Evolutionary conservation across 2,329 filamentous ascomycete species (phyloP), one percentile per base, ranked within the genome.

Genomic region (Helotiales sp.): DNA sequence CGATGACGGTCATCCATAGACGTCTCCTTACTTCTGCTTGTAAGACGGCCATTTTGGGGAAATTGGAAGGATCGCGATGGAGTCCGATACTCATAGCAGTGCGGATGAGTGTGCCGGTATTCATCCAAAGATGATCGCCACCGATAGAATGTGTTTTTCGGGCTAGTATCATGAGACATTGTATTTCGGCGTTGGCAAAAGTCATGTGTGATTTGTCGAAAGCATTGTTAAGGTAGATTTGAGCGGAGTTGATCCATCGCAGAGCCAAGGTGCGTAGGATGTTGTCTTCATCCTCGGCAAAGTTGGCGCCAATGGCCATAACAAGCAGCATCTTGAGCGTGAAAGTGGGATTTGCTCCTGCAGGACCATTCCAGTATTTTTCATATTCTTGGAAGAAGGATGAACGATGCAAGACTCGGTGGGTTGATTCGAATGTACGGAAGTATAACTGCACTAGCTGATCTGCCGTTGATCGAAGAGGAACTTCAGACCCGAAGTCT

Each of bases 81-180:
- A 85, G 72, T 3, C 83, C 83, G 75, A 85, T 83, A 54, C 75
- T 76, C 66, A 86, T 79, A 51, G 81, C 83, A 7, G 76, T 77
- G 8, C 82, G 74, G 19, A 84, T 58, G 13, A 85, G 60, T 0
- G 73, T 69, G 0, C 83, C 83, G 0, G 77, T 72, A 1, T 77
- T 74, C 27, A 81, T 75, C 81, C 81, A 85, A 1, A 76, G 72
- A 3, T 83, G 66, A 59, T 85, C 82, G 5, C 75, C 75, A 3
- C 75, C 77, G 2, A 83, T 72, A 13, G 73, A 75, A 25, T 76
- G 77, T 0, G 75, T 75, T 30, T 80, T 75, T 25, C 79, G 76
- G 2, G 81, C 80, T 2, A 83, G 65, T n/a, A 78, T 69, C 24
- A 84, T 66, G 40, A 86, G 74, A 51, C 80, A 77, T 70, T 80